phyloP scores from a whole-genome alignment of 805 yeast species.

The Wickerhamiella shivajii region DNA sequence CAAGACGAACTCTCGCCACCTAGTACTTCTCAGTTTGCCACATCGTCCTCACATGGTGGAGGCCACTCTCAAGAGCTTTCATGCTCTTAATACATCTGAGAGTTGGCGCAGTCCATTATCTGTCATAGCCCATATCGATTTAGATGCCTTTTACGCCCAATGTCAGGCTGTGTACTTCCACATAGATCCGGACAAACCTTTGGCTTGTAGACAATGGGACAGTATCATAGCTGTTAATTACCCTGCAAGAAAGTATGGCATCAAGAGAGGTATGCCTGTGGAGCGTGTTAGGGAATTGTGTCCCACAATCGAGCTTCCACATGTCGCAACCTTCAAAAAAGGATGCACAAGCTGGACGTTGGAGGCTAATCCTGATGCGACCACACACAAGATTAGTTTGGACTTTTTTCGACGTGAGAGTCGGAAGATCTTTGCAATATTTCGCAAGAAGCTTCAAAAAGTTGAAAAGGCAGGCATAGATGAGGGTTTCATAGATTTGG shows the following conservation, averaged over 20 bases:
- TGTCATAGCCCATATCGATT: constrained; percentile 72
- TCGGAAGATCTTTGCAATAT: constrained; percentile 55
- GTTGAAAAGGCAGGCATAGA: constrained; percentile 95
- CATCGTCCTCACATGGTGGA: no score
- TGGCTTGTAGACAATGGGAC: constrained; percentile 91
- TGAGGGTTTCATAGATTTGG: constrained; percentile 79
- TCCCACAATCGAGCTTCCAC: constrained; percentile 62
- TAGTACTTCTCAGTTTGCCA: no score
- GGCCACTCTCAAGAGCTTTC: no score
- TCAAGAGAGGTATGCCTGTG: constrained; percentile 60
- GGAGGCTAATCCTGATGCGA: constrained; percentile 32
- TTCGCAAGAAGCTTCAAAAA: constrained; percentile 44
- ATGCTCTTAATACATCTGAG: constrained; percentile 4
- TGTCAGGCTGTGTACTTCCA: constrained; percentile 71
- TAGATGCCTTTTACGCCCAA: constrained; percentile 94
- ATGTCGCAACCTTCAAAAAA: constrained; percentile 83
- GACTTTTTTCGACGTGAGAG: constrained; percentile 88
- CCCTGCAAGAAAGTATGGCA: constrained; percentile 76
- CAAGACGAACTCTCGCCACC: no score
- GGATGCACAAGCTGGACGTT: constrained; percentile 81
- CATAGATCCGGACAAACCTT: constrained; percentile 53
- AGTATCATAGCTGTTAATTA: constrained; percentile 68
- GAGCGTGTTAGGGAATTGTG: constrained; percentile 60
- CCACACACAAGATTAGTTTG: constrained; percentile 64
- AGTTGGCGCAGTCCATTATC: constrained; percentile 50